Evolutionary conservation across 306 rosid genomes (phyloP).

Genomic region (Adenanthera pavonina): DNA sequence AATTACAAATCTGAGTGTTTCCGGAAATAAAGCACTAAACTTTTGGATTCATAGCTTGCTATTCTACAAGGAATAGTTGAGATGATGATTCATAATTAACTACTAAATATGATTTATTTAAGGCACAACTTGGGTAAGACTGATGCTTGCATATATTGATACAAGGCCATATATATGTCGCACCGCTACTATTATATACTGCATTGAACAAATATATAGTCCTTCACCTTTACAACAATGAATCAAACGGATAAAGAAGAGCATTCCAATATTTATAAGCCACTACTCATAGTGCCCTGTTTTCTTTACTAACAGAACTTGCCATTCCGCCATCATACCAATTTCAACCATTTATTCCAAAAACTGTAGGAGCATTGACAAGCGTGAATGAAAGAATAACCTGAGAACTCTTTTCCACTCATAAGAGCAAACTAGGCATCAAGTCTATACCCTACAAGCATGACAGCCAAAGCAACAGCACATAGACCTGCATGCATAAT

Average conservation of each 20-base stretch:
- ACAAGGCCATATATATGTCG: no score
- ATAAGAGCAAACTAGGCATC: conserved; percentile 43
- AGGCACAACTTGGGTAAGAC: no score
- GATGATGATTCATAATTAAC: not conserved
- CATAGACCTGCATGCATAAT: conserved; percentile 35
- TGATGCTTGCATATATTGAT: no score
- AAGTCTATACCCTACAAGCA: conserved; percentile 38
- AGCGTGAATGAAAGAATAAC: not conserved
- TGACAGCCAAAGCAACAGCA: conserved; percentile 36
- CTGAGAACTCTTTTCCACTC: not conserved
- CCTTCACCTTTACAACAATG: not conserved
- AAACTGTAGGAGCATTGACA: not conserved
- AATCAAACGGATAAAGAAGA: not conserved
- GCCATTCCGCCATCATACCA: not conserved
- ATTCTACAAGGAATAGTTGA: not conserved
- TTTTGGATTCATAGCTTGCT: not conserved
- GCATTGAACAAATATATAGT: not conserved
- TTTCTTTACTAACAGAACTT: not conserved
- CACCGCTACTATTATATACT: no score
- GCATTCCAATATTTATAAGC: not conserved
- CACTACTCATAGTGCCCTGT: not conserved
- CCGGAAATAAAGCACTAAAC: not conserved
- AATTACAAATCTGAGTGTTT: not conserved
- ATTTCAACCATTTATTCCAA: no score
- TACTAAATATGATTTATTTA: not conserved